Conservation (phyloP, 495 filamentous ascomycete species). For the Penicillium lividum region DNA sequence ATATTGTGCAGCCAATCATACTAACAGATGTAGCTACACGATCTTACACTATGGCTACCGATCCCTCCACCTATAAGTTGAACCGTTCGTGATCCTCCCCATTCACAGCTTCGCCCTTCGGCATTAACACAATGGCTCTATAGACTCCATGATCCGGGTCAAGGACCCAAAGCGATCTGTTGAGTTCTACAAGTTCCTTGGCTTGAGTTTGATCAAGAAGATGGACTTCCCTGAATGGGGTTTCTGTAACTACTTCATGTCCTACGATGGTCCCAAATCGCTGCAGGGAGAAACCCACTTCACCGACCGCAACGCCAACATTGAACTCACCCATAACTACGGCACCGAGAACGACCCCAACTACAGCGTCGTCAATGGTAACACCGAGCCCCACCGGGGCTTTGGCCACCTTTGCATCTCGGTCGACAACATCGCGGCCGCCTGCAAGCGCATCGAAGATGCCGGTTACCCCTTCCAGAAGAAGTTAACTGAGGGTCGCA, state of each 20-base stretch:
- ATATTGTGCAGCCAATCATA: slow-evolving; percentile 18
- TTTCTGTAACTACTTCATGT: slow-evolving; percentile 70
- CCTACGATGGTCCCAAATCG: slow-evolving; percentile 68
- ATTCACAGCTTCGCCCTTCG: slow-evolving; percentile 2
- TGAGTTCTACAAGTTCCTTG: slow-evolving; percentile 93
- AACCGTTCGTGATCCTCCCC: slow-evolving; percentile 61
- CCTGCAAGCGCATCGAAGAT: slow-evolving; percentile 84
- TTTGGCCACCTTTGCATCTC: slow-evolving; percentile 90
- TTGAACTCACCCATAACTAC: slow-evolving; percentile 97
- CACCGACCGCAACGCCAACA: slow-evolving; percentile 82
- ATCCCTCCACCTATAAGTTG: slow-evolving; percentile 81
- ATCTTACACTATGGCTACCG: slow-evolving; percentile 69
- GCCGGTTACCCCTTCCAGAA: slow-evolving; percentile 94
- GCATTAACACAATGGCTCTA: slow-evolving; percentile 20
- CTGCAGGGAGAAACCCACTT: slow-evolving; percentile 73
- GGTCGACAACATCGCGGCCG: slow-evolving; percentile 87
- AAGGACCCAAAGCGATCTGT: slow-evolving; percentile 91
- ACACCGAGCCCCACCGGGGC: slow-evolving; percentile 79
- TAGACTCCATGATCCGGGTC: slow-evolving; percentile 76
- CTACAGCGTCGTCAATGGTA: slow-evolving; percentile 85
- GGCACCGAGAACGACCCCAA: slow-evolving; percentile 85
- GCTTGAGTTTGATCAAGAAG: slow-evolving; percentile 79
- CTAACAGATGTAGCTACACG: slow-evolving; percentile 25
- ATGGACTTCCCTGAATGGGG: slow-evolving; percentile 75
- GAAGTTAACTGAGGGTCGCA: slow-evolving; percentile 82